Percentiles rank a stretch among this genome's conserved stretches.
Conservation (phyloP, 176 grass and related monocot species). For the Phragmites australis region DNA sequence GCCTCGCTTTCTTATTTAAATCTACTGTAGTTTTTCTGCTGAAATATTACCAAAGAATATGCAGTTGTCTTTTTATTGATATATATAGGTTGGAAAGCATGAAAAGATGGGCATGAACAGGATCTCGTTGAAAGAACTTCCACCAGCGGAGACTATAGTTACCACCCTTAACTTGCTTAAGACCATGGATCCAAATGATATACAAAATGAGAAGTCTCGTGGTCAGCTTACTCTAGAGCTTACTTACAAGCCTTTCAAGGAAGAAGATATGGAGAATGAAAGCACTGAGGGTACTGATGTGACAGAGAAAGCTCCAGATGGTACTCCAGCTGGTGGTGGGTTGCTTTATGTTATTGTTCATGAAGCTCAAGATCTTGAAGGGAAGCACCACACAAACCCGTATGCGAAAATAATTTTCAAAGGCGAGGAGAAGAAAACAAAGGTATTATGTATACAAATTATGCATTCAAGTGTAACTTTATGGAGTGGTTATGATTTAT, state of each 20-base stretch:
- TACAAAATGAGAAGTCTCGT: constrained; percentile 75
- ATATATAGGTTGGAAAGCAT: constrained; percentile 75
- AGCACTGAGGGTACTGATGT: constrained; percentile 28
- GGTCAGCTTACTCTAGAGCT: constrained; percentile 72
- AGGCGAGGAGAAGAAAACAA: constrained; percentile 87
- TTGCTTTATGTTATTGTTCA: constrained; percentile 78
- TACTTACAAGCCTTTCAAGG: constrained; percentile 87
- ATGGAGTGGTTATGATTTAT: constrained; percentile 1
- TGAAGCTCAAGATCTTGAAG: constrained; percentile 91
- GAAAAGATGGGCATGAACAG: constrained; percentile 86
- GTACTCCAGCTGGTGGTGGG: constrained; percentile 74
- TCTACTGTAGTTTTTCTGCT: constrained; percentile 16
- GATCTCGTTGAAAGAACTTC: constrained; percentile 64
- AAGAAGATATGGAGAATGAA: constrained; percentile 64
- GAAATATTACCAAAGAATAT: neutral
- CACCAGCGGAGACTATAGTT: constrained; percentile 63
- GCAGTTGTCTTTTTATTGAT: constrained; percentile 10
- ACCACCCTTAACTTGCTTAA: constrained; percentile 76
- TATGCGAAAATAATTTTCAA: constrained; percentile 78
- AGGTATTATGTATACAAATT: constrained; percentile 50
- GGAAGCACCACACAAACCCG: constrained; percentile 91
- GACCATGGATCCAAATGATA: constrained; percentile 67
- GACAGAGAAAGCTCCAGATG: constrained; percentile 62
- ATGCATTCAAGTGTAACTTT: neutral
- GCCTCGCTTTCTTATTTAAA: constrained; percentile 24